Conservation (phyloP, 805 yeast species). For the Ogataea salicorniae region DNA sequence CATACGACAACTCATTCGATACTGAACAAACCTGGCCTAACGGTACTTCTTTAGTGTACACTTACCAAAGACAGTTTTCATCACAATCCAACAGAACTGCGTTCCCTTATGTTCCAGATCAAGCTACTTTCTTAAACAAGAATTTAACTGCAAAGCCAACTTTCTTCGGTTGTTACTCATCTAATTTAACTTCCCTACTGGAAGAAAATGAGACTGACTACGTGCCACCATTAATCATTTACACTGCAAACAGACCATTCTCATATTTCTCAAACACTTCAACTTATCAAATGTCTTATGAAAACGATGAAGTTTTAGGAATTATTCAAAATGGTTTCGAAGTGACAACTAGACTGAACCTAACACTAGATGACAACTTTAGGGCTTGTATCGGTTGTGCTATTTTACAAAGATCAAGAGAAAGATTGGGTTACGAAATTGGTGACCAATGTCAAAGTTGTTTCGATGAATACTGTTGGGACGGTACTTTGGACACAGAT, state of each 20-base stretch:
- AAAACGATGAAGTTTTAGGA: constrained; percentile 47
- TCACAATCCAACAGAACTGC: constrained; percentile 51
- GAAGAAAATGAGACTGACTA: constrained; percentile 32
- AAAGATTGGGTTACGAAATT: constrained; percentile 55
- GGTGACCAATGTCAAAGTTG: constrained; percentile 69
- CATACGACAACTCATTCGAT: constrained; percentile 65
- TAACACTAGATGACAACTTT: constrained; percentile 66
- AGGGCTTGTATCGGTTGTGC: constrained; percentile 79
- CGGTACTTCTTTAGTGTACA: constrained; percentile 53
- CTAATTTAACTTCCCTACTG: constrained; percentile 51
- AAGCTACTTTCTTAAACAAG: constrained; percentile 48
- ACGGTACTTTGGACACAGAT: constrained; percentile 24
- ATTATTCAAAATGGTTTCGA: constrained; percentile 75
- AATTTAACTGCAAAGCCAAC: constrained; percentile 67
- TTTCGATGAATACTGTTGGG: constrained; percentile 66
- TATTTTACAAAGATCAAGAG: constrained; percentile 70
- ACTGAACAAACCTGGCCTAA: constrained; percentile 59
- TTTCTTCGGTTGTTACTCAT: constrained; percentile 78
- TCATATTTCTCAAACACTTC: constrained; percentile 65
- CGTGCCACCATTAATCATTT: constrained; percentile 71
- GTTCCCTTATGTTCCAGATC: constrained; percentile 80
- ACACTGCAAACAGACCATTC: constrained; percentile 68
- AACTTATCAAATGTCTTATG: constrained; percentile 61
- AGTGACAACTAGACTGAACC: constrained; percentile 57
- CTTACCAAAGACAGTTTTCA: constrained; percentile 56